phyloP scores from a whole-genome alignment of 108 stramenopile genomes.

The Nitzschia sp. region DNA sequence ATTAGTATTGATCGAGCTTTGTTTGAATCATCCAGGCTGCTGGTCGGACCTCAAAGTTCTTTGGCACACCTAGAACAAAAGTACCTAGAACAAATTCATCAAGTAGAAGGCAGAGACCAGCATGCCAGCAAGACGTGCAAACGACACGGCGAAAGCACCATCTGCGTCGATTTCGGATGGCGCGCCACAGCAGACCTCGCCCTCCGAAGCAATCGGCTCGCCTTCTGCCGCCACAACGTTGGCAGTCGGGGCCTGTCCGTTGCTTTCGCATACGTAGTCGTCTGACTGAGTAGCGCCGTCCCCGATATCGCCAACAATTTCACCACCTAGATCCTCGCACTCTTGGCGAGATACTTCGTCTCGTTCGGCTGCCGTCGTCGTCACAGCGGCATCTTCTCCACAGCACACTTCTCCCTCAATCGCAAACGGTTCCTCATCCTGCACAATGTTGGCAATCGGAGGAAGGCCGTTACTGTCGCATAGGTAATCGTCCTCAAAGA shows the following conservation, averaged over 20 bases:
- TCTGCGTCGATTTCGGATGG: background rate
- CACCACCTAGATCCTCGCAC: constrained; percentile 17
- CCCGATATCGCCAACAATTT: constrained; percentile 29
- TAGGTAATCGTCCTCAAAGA: constrained; percentile 6
- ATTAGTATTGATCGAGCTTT: no score
- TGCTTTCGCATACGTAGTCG: constrained; percentile 22
- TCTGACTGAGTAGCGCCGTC: constrained; percentile 9
- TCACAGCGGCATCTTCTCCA: background rate
- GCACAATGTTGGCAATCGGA: constrained; percentile 13
- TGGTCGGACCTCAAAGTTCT: no score
- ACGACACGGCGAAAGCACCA: background rate
- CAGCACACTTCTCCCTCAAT: constrained; percentile 27
- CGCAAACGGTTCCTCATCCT: constrained; percentile 10
- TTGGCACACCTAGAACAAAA: no score
- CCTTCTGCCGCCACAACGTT: background rate
- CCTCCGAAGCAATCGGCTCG: constrained; percentile 22
- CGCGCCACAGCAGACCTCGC: constrained; percentile 27
- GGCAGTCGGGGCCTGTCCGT: constrained; percentile 19
- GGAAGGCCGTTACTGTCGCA: constrained; percentile 12
- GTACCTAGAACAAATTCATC: no score
- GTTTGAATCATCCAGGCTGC: no score
- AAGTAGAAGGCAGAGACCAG: no score
- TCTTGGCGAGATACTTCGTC: constrained; percentile 10
- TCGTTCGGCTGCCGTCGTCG: background rate
- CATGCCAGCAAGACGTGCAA: no score